Evolutionary conservation across 129 eudicot genomes (phyloP), one percentile per base, ranked within the genome.

Genomic region (Rutidosis leptorrhynchoides): DNA sequence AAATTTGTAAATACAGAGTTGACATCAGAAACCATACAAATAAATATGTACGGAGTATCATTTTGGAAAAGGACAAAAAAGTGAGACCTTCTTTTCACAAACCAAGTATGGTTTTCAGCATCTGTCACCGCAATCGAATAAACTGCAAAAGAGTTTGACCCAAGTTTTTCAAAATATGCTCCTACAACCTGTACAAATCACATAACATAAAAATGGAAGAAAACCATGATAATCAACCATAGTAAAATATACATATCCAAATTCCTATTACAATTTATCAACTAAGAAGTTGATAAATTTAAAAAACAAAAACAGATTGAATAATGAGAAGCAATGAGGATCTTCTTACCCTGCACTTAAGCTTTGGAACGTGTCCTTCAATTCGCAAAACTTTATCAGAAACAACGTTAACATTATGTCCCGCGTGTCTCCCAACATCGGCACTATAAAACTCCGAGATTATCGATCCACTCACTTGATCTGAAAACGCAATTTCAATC

Each of bases 101-200:
- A 94, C 90, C 95, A 86, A 46, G 95, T 86, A 24, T 65, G 89
- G 55, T 77, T 81, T 45, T 84, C 84, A 20, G 93, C 86, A 74
- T 83, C 99, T 26, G 95, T 84, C 20, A 94, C 97, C 6, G 95
- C 99, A 77, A 94, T 87, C 20, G 97, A 86, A 71, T 94, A 94
- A 33, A 94, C 99, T 15, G 99, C 99, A 83, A 94, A 94, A 19
- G 97, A 94, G 63, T 82, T 94, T 63, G 99, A 86, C 8, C 93
- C 94, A 60, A 82, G 83, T 78, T 89, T 86, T 82, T 94, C 99
- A 75, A 86, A 94, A 75, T 89, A 89, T 15, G 99, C 99, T 70
- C 99, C 99, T 21, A 89, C 29, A 71, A 94, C 95, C 99, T 94
- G 87, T 62, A 53, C 32, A 35, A 49, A 56, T 26, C 54, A 70